phyloP scores from a whole-genome alignment of 108 stramenopile species.

The Nitzschia sp. region DNA sequence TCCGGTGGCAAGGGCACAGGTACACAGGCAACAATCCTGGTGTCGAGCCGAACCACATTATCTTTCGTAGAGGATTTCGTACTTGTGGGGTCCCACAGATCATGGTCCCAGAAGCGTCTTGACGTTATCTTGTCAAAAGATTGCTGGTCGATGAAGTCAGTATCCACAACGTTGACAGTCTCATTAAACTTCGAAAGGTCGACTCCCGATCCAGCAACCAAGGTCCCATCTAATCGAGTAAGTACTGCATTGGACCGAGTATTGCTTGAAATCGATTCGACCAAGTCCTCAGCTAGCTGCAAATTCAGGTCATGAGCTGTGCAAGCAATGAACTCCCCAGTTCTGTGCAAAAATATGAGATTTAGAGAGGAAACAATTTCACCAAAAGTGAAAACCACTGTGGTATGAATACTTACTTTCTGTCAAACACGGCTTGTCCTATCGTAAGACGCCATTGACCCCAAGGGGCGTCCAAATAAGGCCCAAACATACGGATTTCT shows the following conservation, averaged over 20 bases:
- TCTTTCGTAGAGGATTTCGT: background rate
- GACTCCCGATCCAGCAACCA: constrained; percentile 8
- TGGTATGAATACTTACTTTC: constrained; percentile 20
- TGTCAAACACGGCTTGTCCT: constrained; percentile 44
- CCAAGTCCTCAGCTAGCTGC: constrained; percentile 17
- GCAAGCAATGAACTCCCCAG: constrained; percentile 47
- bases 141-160: constrained; percentile 7
- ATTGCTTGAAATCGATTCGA: constrained; percentile 28
- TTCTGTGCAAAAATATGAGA: constrained; percentile 5
- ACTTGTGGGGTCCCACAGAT: constrained; percentile 2
- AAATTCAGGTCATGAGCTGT: constrained; percentile 41
- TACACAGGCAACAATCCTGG: constrained; percentile 14
- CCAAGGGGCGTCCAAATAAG: constrained; percentile 32
- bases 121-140: constrained; percentile 11
- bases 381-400: background rate
- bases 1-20: constrained; percentile 39
- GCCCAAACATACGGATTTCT: constrained; percentile 28
- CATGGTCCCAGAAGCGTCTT: constrained; percentile 22
- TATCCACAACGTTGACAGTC: constrained; percentile 7
- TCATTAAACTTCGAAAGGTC: background rate
- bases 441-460: constrained; percentile 35
- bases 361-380: background rate
- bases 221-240: constrained; percentile 32
- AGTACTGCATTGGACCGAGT: constrained; percentile 25
- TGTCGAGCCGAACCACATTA: constrained; percentile 14